These are phyloP conservation scores for Fusarium zealandicum DNA, from an alignment of 2,329 filamentous ascomycete species.

Conservation along the genomic window DNA sequence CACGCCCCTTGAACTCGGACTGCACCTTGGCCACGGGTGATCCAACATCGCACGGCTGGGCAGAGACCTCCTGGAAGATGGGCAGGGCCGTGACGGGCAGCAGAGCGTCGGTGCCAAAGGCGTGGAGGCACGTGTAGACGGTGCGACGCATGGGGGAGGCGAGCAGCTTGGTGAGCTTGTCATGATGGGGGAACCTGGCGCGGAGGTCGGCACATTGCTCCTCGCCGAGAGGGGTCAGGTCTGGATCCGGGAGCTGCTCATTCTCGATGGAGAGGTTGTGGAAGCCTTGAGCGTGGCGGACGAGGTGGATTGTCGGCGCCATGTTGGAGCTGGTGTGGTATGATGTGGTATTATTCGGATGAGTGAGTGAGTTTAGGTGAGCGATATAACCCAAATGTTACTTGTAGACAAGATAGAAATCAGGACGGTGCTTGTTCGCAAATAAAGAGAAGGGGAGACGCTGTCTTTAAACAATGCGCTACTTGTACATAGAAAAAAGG, in stretches of 20 bases:
- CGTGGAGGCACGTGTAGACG: slow-evolving; percentile 75
- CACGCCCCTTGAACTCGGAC: slow-evolving; percentile 65
- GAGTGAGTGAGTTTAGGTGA: slow-evolving; percentile 1
- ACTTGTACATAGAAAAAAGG: too few species aligned
- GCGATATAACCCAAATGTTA: neutral
- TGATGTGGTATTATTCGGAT: neutral
- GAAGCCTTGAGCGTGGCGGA: slow-evolving; percentile 79
- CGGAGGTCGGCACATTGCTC: slow-evolving; percentile 74
- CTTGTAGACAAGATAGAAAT: neutral
- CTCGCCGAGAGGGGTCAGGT: slow-evolving; percentile 77
- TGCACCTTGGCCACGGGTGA: slow-evolving; percentile 61
- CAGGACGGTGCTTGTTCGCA: too few species aligned
- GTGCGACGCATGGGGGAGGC: slow-evolving; percentile 84
- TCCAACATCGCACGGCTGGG: slow-evolving; percentile 79
- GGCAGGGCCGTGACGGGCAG: slow-evolving; percentile 70
- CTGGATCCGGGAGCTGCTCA: slow-evolving; percentile 77
- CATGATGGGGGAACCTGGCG: slow-evolving; percentile 69
- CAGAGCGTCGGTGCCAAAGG: slow-evolving; percentile 64
- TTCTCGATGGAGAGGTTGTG: slow-evolving; percentile 80
- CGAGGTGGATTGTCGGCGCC: slow-evolving; percentile 67
- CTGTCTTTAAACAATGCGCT: slow-evolving; percentile 7
- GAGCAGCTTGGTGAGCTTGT: slow-evolving; percentile 71
- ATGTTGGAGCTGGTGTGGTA: slow-evolving; percentile 43
- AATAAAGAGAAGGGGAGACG: neutral
- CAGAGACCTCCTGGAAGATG: slow-evolving; percentile 79